Percentiles rank a stretch among this genome's conserved stretches.
Evolutionary conservation across 139 green algal genomes (phyloP).

Genomic region (Picochlorum sp.): DNA sequence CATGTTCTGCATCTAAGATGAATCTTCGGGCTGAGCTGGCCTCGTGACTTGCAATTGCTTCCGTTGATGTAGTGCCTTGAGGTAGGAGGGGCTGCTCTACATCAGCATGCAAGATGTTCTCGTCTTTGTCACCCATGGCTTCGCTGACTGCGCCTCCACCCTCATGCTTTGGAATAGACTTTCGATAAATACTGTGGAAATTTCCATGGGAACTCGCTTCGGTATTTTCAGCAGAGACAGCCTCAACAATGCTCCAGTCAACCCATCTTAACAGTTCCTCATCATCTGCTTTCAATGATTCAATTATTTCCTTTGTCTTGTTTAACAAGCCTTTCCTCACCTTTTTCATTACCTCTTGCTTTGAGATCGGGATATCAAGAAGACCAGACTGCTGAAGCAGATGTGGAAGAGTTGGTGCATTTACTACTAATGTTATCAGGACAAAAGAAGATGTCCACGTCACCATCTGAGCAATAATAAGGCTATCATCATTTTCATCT

Average conservation of each 20-base stretch:
- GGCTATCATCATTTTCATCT: neutral
- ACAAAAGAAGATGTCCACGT: constrained; percentile 70
- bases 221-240: neutral
- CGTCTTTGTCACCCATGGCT: too few species aligned
- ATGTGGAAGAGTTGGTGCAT: constrained; percentile 38
- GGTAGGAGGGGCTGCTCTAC: too few species aligned
- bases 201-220: neutral
- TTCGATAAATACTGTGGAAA: neutral
- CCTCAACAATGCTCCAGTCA: neutral
- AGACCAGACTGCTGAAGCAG: neutral
- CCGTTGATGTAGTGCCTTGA: too few species aligned
- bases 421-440: constrained; percentile 72
- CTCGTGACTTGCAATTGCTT: too few species aligned
- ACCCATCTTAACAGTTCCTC: neutral
- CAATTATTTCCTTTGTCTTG: neutral
- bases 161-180: neutral
- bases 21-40: too few species aligned
- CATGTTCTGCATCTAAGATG: too few species aligned
- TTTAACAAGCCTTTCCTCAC: neutral
- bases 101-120: too few species aligned
- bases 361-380: neutral
- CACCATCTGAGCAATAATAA: constrained; percentile 35
- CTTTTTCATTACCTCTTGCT: neutral
- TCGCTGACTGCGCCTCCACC: too few species aligned
- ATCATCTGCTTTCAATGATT: neutral